These are phyloP conservation scores for Monosporascus ibericus DNA, from an alignment of 2,329 filamentous ascomycete species.

Conservation along the genomic window DNA sequence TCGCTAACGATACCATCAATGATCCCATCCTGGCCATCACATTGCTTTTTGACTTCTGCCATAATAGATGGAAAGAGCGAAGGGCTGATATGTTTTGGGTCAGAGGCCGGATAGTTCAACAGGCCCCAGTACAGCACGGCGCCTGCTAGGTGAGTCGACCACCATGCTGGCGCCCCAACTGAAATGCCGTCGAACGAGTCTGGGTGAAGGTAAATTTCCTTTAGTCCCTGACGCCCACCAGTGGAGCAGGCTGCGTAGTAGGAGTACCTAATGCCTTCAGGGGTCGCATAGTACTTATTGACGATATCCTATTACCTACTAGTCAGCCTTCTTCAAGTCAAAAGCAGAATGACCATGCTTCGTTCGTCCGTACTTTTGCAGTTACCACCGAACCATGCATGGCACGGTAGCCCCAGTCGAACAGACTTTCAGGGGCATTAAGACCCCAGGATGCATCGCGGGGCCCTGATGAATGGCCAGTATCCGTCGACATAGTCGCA, in stretches of 20 bases:
- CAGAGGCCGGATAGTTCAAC: conserved; percentile 35
- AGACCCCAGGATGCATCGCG: conserved; percentile 32
- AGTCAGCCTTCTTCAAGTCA: neutral
- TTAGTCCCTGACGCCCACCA: conserved; percentile 53
- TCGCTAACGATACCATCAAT: conserved; percentile 36
- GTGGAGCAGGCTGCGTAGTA: conserved; percentile 56
- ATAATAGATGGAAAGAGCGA: conserved; percentile 33
- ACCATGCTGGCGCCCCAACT: conserved; percentile 45
- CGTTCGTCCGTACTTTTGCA: conserved; percentile 26
- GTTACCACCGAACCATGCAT: conserved; percentile 44
- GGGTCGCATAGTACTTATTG: conserved; percentile 39
- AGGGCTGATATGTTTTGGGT: conserved; percentile 34
- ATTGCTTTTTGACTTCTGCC: conserved; percentile 35
- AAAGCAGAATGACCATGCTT: neutral
- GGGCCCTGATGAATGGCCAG: conserved; percentile 31
- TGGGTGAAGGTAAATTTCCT: conserved; percentile 45
- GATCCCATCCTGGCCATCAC: conserved; percentile 37
- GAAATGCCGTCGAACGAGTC: conserved; percentile 54
- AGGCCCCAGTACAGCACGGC: conserved; percentile 33
- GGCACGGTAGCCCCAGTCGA: conserved; percentile 35
- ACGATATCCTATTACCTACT: conserved; percentile 31
- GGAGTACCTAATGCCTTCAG: conserved; percentile 34
- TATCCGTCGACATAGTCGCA: conserved; percentile 37
- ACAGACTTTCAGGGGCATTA: conserved; percentile 27
- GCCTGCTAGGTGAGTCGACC: conserved; percentile 34